Base-by-base conservation (phyloP, 257 asterid species). In the Salvia miltiorrhiza region DNA sequence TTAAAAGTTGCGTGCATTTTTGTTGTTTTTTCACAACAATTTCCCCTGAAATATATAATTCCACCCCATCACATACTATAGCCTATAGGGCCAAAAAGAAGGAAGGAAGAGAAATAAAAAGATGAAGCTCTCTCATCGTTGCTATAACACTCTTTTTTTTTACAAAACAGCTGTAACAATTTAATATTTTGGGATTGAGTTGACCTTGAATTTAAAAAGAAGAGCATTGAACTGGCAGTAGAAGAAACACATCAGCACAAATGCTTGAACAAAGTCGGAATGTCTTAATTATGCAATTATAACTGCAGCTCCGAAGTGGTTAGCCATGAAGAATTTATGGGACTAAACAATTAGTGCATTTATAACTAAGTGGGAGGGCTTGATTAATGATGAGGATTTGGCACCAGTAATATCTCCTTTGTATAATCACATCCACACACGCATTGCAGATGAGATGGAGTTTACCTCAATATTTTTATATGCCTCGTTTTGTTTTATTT, bases 261-360 rank as follows among this genome's bases (percentile, higher is more conserved):
- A 4, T 68, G 20, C 14, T 41, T 10, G 35, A 23, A 50, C 30
- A 17, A n/a, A 26, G 58, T 57, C 8, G 33, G 30, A 70, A 60
- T 59, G 37, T 48, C 62, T 60, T 60, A 48, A 48, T 59, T 39
- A 70, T 45, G 59, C 56, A 47, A 33, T 33, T 28, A 56, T 45
- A 44, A 37, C 40, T 9, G 16, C 17, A 39, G 3, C 14, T n/a
- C 32, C 24, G 1, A 13, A 49, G 55, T 50, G 37, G 45, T 39
- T 56, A 30, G 14, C 39, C 52, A 39, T 13, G 14, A 23, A 16
- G 35, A n/a, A 13, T 13, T 4, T 10, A 13, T 26, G 55, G 54
- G 65, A 52, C n/a, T 26, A 28, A 55, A 16, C 55, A 54, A 20
- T 32, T 12, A 12, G 17, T 9, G 30, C 43, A 33, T 61, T 4